Evolutionary conservation across 768 basidiomycete genomes (phyloP), one percentile per base, ranked within the genome.

Genomic region (Aureoboletus auriporus): DNA sequence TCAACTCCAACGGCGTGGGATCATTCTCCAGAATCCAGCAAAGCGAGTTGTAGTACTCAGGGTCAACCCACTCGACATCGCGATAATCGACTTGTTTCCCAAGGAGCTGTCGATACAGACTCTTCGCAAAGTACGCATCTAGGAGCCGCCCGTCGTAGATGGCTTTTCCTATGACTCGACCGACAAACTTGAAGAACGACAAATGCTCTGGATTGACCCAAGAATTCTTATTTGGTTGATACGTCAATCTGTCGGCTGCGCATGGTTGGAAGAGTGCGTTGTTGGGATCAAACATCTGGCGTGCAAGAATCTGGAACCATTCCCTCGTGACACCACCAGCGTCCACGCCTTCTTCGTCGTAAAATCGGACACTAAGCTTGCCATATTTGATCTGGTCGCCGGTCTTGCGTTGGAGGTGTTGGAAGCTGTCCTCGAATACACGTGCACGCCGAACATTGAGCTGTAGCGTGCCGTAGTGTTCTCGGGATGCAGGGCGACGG

Each of bases 1-100:
- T 96, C 50, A 97, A 75, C 52, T 99, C 92, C 55, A 94, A 66
- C 16, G 77, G 70, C 17, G 84, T 88, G 6, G 90, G 89, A 60
- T 96, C 93, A 65, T 99, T 98, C 62, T 98, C 94, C 54, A 97
- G 70, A 67, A 99, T 98, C 96, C 96, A 99, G 61, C 89, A 89
- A 10, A 99, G 74, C 0, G 93, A 95, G 56, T 95, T 97, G 75
- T 97, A 97, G 67, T 98, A 98, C 68, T 95, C 93, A 0, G 94
- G 94, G 69, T 98, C 94, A 36, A 97, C 89, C 84, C 91, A 95
- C 69, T 98, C 94, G 17, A 98, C 89, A 64, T 98, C 95, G 53
- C 83, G 79, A 68, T 97, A 92, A 66, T 98, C 94, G 49, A 98
- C 93, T 8, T 83, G 92, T 63, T 94, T 93, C 38, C 89, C 91